phyloP scores from a whole-genome alignment of 441 rosid genomes.

The Adansonia rubrostipa region DNA sequence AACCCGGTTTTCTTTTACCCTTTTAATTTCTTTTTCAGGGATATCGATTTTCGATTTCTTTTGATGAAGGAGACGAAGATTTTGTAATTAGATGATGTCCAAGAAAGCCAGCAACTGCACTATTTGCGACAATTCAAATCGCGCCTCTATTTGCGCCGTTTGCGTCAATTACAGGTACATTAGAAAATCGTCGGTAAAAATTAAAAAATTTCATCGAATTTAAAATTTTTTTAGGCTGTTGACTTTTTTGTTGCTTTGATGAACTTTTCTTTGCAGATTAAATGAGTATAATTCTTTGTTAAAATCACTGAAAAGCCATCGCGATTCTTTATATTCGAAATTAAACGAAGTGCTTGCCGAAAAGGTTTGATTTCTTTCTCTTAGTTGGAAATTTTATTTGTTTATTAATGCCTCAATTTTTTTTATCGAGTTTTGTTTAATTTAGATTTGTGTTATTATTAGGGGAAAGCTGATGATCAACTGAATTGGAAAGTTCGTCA shows the following conservation, averaged over 20 bases:
- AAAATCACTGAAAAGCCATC: conserved; percentile 64
- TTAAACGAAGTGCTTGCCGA: conserved; percentile 69
- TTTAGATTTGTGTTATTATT: conserved; percentile 23
- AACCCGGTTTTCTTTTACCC: background rate
- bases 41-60: conserved; percentile 23
- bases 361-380: conserved; percentile 55
- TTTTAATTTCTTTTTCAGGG: conserved; percentile 12
- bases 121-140: conserved; percentile 80
- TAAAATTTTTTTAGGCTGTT: background rate
- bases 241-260: background rate
- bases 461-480: conserved; percentile 87
- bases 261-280: conserved; percentile 48
- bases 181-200: background rate
- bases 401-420: background rate
- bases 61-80: conserved; percentile 23
- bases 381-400: background rate
- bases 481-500: conserved; percentile 69
- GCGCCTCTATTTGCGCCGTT: conserved; percentile 68
- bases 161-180: conserved; percentile 90
- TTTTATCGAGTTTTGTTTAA: background rate
- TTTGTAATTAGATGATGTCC: conserved; percentile 46
- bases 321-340: conserved; percentile 59
- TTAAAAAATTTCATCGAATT: background rate
- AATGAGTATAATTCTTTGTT: conserved; percentile 58
- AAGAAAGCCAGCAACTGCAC: conserved; percentile 72